These are phyloP conservation scores for Barnettozyma sucrosica DNA, from an alignment of 805 yeast genomes.

Conservation along the genomic window DNA sequence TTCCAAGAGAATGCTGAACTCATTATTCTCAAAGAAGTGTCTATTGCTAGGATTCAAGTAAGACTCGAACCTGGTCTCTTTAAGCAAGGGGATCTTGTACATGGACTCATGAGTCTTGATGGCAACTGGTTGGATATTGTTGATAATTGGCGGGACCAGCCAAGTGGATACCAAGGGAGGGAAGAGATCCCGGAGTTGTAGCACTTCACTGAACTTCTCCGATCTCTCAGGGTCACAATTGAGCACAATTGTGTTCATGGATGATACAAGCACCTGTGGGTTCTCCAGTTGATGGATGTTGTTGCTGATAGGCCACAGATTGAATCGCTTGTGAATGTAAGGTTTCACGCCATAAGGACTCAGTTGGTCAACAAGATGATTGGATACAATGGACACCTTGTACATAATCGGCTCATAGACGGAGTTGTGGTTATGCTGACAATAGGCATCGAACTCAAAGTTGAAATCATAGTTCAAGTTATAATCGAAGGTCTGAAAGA, in stretches of 20 bases:
- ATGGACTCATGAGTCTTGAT: conserved; percentile 5
- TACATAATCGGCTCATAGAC: conserved; percentile 18
- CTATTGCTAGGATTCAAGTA: conserved; percentile 7
- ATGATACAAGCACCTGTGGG: conserved; percentile 16
- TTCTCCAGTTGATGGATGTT: conserved; percentile 20
- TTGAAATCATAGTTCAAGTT: conserved; percentile 19
- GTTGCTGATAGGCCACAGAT: conserved; percentile 23
- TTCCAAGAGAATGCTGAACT: conserved; percentile 19
- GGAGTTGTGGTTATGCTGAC: conserved; percentile 4
- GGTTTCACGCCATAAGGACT: conserved; percentile 15
- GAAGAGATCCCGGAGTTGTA: conserved; percentile 7
- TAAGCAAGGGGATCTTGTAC: conserved; percentile 11
- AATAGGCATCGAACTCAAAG: conserved; percentile 14
- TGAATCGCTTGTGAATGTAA: conserved; percentile 14
- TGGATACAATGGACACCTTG: conserved; percentile 18
- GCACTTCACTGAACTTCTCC: neutral
- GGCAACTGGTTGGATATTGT: conserved; percentile 5
- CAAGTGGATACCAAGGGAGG: conserved; percentile 17
- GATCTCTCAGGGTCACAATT: conserved; percentile 11
- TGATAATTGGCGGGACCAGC: conserved; percentile 17
- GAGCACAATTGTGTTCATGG: conserved; percentile 18
- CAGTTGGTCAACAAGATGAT: conserved; percentile 10
- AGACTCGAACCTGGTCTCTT: conserved; percentile 11
- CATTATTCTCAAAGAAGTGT: conserved; percentile 3
- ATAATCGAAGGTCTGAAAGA: conserved; percentile 9